Percentiles rank a stretch among this genome's conserved stretches.
These are phyloP conservation scores for Chaetomium fimeti DNA, from an alignment of 495 filamentous ascomycete genomes.

Conservation along the genomic window DNA sequence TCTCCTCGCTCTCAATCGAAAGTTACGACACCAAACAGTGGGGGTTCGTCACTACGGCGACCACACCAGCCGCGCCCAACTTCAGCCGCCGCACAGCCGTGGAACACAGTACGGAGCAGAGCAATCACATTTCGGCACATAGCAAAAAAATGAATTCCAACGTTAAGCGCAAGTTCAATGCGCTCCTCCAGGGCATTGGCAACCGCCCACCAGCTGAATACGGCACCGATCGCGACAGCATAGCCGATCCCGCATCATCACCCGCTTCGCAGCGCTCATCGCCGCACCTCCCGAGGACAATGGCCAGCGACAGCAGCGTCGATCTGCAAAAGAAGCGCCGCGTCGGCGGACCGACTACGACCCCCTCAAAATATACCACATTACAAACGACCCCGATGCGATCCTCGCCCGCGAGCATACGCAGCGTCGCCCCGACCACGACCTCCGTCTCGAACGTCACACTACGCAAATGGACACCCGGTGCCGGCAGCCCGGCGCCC, in stretches of 20 bases:
- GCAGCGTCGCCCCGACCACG: slow-evolving; percentile 12
- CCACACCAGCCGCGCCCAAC: slow-evolving; percentile 1
- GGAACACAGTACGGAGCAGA: not conserved
- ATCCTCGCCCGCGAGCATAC: slow-evolving; percentile 20
- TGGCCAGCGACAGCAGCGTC: slow-evolving; percentile 27
- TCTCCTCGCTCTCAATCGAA: not conserved
- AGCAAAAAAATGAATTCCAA: slow-evolving; percentile 49
- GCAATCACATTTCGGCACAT: not conserved
- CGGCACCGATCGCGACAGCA: slow-evolving; percentile 14
- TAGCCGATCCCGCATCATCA: slow-evolving; percentile 17
- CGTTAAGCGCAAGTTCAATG: slow-evolving; percentile 58
- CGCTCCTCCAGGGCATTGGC: slow-evolving; percentile 54
- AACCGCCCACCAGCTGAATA: slow-evolving; percentile 30
- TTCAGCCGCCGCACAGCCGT: slow-evolving; percentile 1
- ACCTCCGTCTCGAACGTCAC: slow-evolving; percentile 42
- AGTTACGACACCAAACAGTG: not conserved
- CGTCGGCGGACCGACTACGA: slow-evolving; percentile 33
- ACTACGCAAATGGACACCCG: slow-evolving; percentile 44
- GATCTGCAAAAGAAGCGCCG: slow-evolving; percentile 52
- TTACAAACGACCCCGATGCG: slow-evolving; percentile 9
- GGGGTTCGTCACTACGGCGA: slow-evolving; percentile 11
- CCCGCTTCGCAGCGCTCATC: slow-evolving; percentile 26
- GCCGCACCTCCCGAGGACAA: slow-evolving; percentile 26
- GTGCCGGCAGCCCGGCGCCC: slow-evolving; percentile 1
- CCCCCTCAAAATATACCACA: slow-evolving; percentile 26